Percentiles rank a stretch among this genome's conserved stretches.
Evolutionary conservation across 2,329 filamentous ascomycete species (phyloP).

Genomic region (Alternaria panax): DNA sequence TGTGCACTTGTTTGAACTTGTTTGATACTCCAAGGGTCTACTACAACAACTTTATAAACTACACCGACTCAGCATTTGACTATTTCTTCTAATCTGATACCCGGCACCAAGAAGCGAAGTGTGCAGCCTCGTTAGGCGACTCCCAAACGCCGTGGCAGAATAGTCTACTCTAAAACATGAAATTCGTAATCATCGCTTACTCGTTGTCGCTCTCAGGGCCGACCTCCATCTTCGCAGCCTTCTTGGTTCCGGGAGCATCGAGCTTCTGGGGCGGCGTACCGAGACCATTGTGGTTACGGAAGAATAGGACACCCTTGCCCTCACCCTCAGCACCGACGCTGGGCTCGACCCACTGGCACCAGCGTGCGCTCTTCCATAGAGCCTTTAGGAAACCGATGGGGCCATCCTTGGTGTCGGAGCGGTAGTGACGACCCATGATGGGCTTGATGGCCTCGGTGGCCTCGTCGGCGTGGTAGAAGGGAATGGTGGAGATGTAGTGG

Average conservation of each 20-base stretch:
- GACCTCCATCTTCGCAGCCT: constrained; percentile 47
- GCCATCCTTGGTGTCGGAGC: constrained; percentile 78
- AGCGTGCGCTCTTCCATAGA: constrained; percentile 80
- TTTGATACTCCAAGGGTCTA: constrained; percentile 5
- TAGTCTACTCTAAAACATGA: constrained; percentile 29
- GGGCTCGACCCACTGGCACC: constrained; percentile 98
- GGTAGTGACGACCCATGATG: constrained; percentile 96
- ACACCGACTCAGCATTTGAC: constrained; percentile 20
- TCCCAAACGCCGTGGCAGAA: constrained; percentile 31
- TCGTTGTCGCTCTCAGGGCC: constrained; percentile 43
- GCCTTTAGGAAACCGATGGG: constrained; percentile 80
- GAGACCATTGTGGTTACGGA: constrained; percentile 90
- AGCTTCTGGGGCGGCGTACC: constrained; percentile 61
- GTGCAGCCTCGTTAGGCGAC: constrained; percentile 11
- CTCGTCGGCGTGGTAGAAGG: constrained; percentile 96
- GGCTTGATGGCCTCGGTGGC: constrained; percentile 92
- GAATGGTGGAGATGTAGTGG: constrained; percentile 95
- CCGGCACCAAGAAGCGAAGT: constrained; percentile 23
- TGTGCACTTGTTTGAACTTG: constrained; percentile 7
- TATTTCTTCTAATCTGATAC: constrained; percentile 23
- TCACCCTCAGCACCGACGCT: constrained; percentile 80
- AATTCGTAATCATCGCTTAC: constrained; percentile 29
- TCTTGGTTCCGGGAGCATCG: constrained; percentile 32
- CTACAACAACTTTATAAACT: constrained; percentile 21
- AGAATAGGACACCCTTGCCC: constrained; percentile 87